Percentiles rank a stretch among this genome's conserved stretches.
Evolutionary conservation across 2,329 filamentous ascomycete species (phyloP).

Genomic region (Claviceps pazoutovae): DNA sequence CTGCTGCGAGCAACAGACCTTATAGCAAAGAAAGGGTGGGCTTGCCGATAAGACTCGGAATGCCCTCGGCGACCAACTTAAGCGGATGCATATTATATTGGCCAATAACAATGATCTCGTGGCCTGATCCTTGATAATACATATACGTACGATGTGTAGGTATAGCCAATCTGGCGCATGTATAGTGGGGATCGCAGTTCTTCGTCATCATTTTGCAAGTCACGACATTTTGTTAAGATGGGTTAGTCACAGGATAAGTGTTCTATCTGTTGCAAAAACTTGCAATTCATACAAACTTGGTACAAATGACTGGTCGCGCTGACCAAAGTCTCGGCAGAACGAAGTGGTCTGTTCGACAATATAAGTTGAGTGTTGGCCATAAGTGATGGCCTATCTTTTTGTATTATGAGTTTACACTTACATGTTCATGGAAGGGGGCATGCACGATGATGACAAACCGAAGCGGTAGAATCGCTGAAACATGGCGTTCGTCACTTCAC

Average conservation of each 20-base stretch:
- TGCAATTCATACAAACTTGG: too few species aligned
- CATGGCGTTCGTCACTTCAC: conserved; percentile 6
- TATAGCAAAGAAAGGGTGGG: too few species aligned
- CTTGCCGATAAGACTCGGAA: background rate
- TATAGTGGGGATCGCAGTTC: background rate
- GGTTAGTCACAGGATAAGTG: background rate
- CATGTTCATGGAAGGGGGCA: background rate
- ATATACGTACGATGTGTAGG: background rate
- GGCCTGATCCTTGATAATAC: background rate
- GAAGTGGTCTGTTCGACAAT: too few species aligned
- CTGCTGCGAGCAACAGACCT: too few species aligned
- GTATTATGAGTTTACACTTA: background rate
- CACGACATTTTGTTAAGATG: background rate
- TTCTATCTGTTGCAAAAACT: background rate
- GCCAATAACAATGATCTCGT: background rate
- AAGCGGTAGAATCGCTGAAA: conserved; percentile 9
- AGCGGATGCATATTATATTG: background rate
- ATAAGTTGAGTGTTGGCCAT: too few species aligned
- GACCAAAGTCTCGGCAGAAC: too few species aligned
- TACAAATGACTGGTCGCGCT: too few species aligned
- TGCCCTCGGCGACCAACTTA: background rate
- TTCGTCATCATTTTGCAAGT: background rate
- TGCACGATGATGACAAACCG: background rate
- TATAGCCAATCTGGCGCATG: background rate
- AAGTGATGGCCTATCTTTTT: background rate